Base-by-base conservation (phyloP, 2,329 filamentous ascomycete species). In the Aspergillus ibericus region DNA sequence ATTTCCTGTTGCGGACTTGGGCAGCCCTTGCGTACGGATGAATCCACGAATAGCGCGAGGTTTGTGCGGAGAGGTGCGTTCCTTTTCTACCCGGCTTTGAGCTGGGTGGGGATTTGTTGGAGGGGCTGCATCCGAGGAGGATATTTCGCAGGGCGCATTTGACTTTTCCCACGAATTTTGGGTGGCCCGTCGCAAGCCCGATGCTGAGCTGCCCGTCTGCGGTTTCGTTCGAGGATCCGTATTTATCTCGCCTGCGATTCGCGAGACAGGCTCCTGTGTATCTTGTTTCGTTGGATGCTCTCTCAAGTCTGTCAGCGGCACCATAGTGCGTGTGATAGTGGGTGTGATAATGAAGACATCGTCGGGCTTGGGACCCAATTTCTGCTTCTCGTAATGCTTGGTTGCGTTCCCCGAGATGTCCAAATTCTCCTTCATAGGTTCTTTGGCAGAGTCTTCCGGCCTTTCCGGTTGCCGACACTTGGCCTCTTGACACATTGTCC, bases 251-350 rank as follows among this genome's bases (percentile, higher is more conserved):
- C 64, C 66, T 52, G 64, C 68, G 38, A 51, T 60, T 55, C 58
- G 64, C 49, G 51, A 61, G 51, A 53, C 58, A 60, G 65, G 58
- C 20, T 63, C 57, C 46, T 65, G 65, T 52, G 60, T 34, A 50
- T 29, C 44, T 29, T 59, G 29, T 6, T 56, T 44, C 44, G 63
- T 72, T 40, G 59, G 53, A 32, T 57, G 57, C 48, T 57, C 61
- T 52, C 58, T 59, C 46, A 61, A 70, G 57, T 68, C 61, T 22
- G 66, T 68, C n/a, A 66, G 66, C 53, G 68, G 69, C 59, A 72
- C 72, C 70, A 70, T 70, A 69, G 72, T 78, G 70, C 67, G 73
- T 64, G 68, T 78, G 73, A 70, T 74, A 74, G 71, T 78, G 70
- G 71, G 76, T 71, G 69, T 74, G 69, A 70, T 72, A 69, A 71